Evolutionary conservation across 1,284 basidiomycete genomes (phyloP), one percentile per base, ranked within the genome.

Genomic region (Boletellus deceptivus): DNA sequence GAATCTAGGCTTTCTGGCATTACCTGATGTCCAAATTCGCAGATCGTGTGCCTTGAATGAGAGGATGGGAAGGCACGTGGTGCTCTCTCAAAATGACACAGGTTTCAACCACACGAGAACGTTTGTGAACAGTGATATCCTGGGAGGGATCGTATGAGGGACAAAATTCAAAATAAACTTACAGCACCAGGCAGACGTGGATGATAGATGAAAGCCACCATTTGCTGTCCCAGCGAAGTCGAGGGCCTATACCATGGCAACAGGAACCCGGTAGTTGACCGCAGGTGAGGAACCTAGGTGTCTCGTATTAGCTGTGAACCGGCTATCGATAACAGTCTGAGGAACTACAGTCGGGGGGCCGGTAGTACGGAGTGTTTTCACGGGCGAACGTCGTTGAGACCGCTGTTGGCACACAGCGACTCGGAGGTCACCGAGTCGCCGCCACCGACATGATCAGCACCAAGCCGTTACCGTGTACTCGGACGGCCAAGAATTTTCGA

Each of bases 121-220:
- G 18, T 44, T 20, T 22, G 34, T 31, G 31, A 22, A 29, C 48
- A 44, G 52, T 31, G 40, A 38, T 20, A 27, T 43, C 11, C 38
- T 31, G 35, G 43, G 18, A 24, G 45, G 41, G 50, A 34, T 25
- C 17, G n/a, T n/a, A 42, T 45, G 52, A 46, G 55, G 45, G 49
- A 43, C 4, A 45, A 17, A 4, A 7, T 33, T 38, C 9, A 20
- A 61, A 67, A 65, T 54, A 61, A n/a, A 46, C 16, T n/a, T 47
- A n/a, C 25, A 33, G 36, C 29, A 31, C 16, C 48, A 35, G 34
- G 10, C 10, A 3, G 29, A 27, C 31, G 34, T 13, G 29, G 29
- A 27, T 31, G 37, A 14, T 25, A 40, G 40, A 47, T 42, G 18
- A 34, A 22, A 24, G 34, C 22, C 40, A 29, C 16, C 29, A 46